Evolutionary conservation across 805 yeast species (phyloP), one percentile per base, ranked within the genome.

Genomic region (Yamadazyma philogaea): DNA sequence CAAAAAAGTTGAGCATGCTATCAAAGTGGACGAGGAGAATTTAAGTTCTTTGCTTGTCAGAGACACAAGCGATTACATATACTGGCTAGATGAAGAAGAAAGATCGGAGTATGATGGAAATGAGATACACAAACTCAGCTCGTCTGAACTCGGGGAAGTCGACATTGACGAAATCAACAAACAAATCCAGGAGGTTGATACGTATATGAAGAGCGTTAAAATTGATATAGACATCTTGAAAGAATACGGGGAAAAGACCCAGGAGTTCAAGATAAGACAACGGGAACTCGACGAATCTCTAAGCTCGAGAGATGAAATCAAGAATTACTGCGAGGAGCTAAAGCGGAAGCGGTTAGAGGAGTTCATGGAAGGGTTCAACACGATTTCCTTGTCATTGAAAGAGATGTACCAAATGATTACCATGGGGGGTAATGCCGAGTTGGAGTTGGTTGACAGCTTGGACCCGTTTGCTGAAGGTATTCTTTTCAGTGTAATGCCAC

Each of bases 381-480:
- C 81, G 16, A 93, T 93, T 21, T 88, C 97, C 1, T 71, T 81
- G 59, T 86, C 96, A 6, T 74, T 93, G 50, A 93, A 91, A 60
- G 96, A 88, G 55, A 90, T 93, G 98, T 93, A 93, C 56, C 95
- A 90, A 57, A 87, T 93, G 95, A 93, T 93, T 47, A 93, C 99
- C 1, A 89, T 91, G 95, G 99, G 99, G 20, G 99, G 99, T 26
- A 93, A 91, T 68, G 99, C 99, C 0, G 99, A 93, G 61, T 72
- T 93, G 27, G 99, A 93, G 61, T 74, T 91, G 34, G 97, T 89
- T 15, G 99, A 93, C 58, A 84, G 95, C 47, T 75, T 91, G 58
- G 98, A 93, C 64, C 99, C 99, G n/a, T 93, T 93, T 56, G 81
- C 96, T 1, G 99, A 93, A 65, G 99, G 99, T 24, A 90, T 93